Evolutionary conservation across 2,329 filamentous ascomycete genomes (phyloP), one percentile per base, ranked within the genome.

Genomic region (Curvularia sp.): DNA sequence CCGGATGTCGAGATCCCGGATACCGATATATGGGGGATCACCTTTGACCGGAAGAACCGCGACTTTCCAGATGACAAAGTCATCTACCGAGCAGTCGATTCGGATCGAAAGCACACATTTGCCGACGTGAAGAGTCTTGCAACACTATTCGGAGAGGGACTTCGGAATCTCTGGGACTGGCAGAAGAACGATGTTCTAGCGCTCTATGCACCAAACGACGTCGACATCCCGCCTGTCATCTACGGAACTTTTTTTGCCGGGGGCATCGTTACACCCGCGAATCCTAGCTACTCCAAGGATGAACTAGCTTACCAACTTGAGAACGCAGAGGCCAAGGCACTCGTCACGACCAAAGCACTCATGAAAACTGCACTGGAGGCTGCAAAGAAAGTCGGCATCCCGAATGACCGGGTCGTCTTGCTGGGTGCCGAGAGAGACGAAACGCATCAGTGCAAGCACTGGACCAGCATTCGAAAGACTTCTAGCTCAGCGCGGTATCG

Each of bases 241-340:
- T 91, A 91, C 80, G 93, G 92, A 30, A 83, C 86, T 4, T 86
- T 89, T 65, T 97, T 91, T 89, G 89, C 91, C 0, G 93, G 92
- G 46, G 93, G 90, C 20, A 82, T 91, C 54, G 81, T 91, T 15
- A 92, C 89, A 10, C 92, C 93, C 0, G 92, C 92, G 2, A 97
- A 97, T 72, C 93, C 93, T 9, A 87, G 87, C 1, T 97, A 96
- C 78, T 96, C 90, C 0, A 85, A 84, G 10, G 86, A 91, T 13
- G 93, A 97, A 77, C 83, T 97, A 33, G 88, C 90, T 9, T 92
- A 90, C 69, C 93, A 97, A 79, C 84, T 97, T 56, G 85, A 86
- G 67, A 90, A 96, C 75, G 89, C 89, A 0, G 84, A 85, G 0
- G 91, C 91, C 31, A 90, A 87, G 69, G 90, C 85, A 0, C 77